Conservation (phyloP, 768 basidiomycete species). For the Porphyrellus cyaneotinctus region DNA sequence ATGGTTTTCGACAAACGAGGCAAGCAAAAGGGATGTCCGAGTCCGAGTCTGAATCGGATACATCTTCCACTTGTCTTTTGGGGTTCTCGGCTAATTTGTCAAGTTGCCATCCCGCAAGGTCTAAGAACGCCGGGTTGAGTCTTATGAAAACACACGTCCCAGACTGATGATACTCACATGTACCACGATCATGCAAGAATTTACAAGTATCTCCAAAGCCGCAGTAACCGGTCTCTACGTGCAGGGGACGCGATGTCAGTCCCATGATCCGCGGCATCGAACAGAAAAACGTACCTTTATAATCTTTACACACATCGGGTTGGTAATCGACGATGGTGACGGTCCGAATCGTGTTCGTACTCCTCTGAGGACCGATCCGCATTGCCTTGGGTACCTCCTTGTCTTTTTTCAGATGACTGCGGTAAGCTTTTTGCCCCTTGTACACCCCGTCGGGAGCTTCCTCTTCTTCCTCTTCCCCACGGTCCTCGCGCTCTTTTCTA, state of each 20-base stretch:
- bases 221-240: conserved; percentile 92
- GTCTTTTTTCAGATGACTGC: conserved; percentile 73
- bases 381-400: conserved; percentile 85
- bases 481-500: conserved; percentile 50
- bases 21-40: conserved; percentile 98
- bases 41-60: conserved; percentile 65
- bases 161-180: conserved; percentile 53
- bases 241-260: conserved; percentile 7
- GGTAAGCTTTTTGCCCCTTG: conserved; percentile 78
- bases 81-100: conserved; percentile 86
- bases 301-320: conserved; percentile 99
- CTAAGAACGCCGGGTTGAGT: conserved; percentile 36
- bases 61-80: conserved; percentile 52
- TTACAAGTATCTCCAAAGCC: conserved; percentile 99
- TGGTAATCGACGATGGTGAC: conserved; percentile 97
- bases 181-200: conserved; percentile 97
- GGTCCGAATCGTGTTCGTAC: conserved; percentile 77
- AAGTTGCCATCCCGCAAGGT: conserved; percentile 98
- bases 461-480: conserved; percentile 51
- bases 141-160: background rate
- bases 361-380: conserved; percentile 78
- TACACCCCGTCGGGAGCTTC: conserved; percentile 76
- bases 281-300: conserved; percentile 71
- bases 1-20: conserved; percentile 90
- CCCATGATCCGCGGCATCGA: conserved; percentile 13